Percentiles rank a stretch among this genome's conserved stretches.
These are phyloP conservation scores for Aegilops sharonensis DNA, from an alignment of 176 grass and related monocot genomes.

Conservation along the genomic window DNA sequence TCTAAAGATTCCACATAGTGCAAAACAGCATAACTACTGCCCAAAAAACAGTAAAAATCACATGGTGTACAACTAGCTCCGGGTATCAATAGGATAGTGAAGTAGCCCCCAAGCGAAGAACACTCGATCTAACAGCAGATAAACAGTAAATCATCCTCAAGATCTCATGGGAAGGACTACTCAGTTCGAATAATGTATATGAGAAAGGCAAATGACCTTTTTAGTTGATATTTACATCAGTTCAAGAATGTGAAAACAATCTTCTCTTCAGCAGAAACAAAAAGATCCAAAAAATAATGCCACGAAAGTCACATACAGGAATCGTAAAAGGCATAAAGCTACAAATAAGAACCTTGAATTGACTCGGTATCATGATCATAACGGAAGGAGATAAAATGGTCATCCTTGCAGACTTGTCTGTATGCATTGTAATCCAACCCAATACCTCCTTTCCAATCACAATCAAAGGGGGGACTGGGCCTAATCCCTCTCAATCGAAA, in stretches of 20 bases:
- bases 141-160: slow-evolving; percentile 7
- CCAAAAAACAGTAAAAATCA: not conserved
- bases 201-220: not conserved
- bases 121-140: not conserved
- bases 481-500: not conserved
- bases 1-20: not conserved
- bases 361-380: not conserved
- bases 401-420: not conserved
- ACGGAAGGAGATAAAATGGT: not conserved
- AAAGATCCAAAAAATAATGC: not conserved
- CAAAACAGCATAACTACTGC: not conserved
- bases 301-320: not conserved
- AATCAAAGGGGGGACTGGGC: not conserved
- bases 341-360: not conserved
- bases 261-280: not conserved
- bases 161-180: slow-evolving; percentile 3
- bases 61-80: not conserved
- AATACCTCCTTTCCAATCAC: not conserved
- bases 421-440: not conserved
- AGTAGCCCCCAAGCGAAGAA: not conserved
- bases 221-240: not conserved
- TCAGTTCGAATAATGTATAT: not conserved
- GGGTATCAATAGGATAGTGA: not conserved
- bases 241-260: not conserved
- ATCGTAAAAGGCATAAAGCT: not conserved